Conservation (phyloP, 805 yeast species). For the Jamesozyma hellenica region DNA sequence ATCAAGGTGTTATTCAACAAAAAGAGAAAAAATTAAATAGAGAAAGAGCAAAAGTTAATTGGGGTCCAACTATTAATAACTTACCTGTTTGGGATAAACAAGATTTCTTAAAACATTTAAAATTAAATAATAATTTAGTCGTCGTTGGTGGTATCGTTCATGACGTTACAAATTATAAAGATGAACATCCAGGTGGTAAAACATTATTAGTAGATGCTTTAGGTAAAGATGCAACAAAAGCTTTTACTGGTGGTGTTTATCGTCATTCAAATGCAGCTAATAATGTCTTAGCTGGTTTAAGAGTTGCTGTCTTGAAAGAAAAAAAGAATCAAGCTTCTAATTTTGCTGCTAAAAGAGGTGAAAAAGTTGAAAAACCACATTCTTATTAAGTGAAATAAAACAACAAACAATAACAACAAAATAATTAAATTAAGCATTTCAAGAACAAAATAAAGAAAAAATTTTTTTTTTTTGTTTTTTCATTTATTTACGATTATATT, state of each 20-base stretch:
- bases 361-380: constrained; percentile 17
- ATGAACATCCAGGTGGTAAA: constrained; percentile 80
- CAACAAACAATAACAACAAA: background rate
- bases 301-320: constrained; percentile 70
- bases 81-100: constrained; percentile 68
- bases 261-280: constrained; percentile 82
- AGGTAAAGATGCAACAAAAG: constrained; percentile 76
- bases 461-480: no score
- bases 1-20: constrained; percentile 74
- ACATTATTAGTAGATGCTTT: constrained; percentile 58
- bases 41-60: constrained; percentile 50
- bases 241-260: constrained; percentile 80
- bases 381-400: background rate
- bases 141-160: constrained; percentile 74
- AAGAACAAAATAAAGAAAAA: no score
- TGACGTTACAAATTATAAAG: constrained; percentile 56
- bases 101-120: constrained; percentile 44
- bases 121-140: constrained; percentile 48
- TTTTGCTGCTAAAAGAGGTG: constrained; percentile 31
- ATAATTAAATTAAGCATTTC: no score
- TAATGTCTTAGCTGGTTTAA: constrained; percentile 69
- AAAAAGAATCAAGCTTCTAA: constrained; percentile 46
- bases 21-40: constrained; percentile 70
- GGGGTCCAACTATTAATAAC: constrained; percentile 62
- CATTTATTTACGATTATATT: no score